Conservation (phyloP, 768 basidiomycete species). For the Phaeotremella fagi region DNA sequence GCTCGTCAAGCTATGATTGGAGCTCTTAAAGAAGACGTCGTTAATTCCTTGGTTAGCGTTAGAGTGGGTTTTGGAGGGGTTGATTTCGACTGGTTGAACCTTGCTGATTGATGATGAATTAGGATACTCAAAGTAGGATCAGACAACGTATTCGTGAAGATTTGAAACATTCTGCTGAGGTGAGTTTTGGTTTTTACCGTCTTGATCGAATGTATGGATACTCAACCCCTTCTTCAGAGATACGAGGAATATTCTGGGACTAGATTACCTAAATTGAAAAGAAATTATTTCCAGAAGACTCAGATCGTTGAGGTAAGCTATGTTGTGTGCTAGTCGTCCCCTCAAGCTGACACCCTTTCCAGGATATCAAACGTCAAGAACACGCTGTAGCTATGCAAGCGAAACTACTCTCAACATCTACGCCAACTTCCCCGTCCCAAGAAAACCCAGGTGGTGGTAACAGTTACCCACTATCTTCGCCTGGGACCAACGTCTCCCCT, state of each 20-base stretch:
- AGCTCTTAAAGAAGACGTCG: slow-evolving; percentile 67
- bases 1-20: slow-evolving; percentile 71
- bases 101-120: background rate
- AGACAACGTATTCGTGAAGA: slow-evolving; percentile 87
- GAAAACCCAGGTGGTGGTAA: slow-evolving; percentile 19
- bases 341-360: background rate
- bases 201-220: background rate
- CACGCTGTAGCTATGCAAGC: slow-evolving; percentile 45
- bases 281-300: slow-evolving; percentile 74
- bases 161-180: slow-evolving; percentile 65
- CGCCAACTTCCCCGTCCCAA: slow-evolving; percentile 22
- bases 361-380: slow-evolving; percentile 48
- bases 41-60: slow-evolving; percentile 52
- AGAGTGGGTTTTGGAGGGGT: background rate
- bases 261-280: slow-evolving; percentile 73
- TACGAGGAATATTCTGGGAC: slow-evolving; percentile 79
- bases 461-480: background rate
- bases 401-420: slow-evolving; percentile 35
- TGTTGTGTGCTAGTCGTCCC: too few relatives aligned
- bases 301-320: slow-evolving; percentile 72
- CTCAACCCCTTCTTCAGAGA: too few relatives aligned
- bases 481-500: slow-evolving; percentile 2
- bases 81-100: background rate
- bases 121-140: slow-evolving; percentile 91
- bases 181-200: slow-evolving; percentile 7